Evolutionary conservation across 2,329 filamentous ascomycete species (phyloP), one percentile per base, ranked within the genome.

Genomic region (Aureobasidium pullulans): DNA sequence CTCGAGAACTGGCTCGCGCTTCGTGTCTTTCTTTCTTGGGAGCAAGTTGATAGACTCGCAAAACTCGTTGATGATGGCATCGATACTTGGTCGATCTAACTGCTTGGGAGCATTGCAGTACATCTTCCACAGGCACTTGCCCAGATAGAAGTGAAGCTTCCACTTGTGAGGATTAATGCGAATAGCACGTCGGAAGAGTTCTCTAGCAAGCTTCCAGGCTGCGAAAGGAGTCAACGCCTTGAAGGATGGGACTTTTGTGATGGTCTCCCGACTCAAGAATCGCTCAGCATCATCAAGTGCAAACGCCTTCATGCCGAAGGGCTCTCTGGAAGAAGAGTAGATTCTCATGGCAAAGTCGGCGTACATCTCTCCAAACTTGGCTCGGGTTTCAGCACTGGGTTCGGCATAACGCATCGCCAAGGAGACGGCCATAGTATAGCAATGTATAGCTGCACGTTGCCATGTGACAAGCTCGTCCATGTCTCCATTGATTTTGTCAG

Each of bases 401-500:
- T 85, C 81, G 1, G 80, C 81, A 16, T 77, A 78, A 47, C 82
- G 79, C 60, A 83, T 76, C 13, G 84, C 82, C 47, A 81, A 78
- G 16, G 85, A 82, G 42, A 86, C 76, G 7, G 87, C 85, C 84
- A 89, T 87, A 3, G 81, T 76, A 64, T 83, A 84, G 69, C 89
- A 93, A 71, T 96, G 90, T 47, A 96, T 92, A 1, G 90, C 86
- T 66, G 84, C 84, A 34, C 90, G 84, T 70, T 96, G 90, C 62
- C 88, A 82, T 54, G 84, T 84, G 28, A 90, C 81, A 46, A 96
- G 74, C 60, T 95, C 90, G 4, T 78, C 76, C 59, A 88, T 85
- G 66, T 88, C 87, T 69, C 88, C 93, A 73, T 96, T 96, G 74
- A 96, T 86, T 72, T 95, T 96, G 65, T 96, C 90, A 0, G 90